These are phyloP conservation scores for Penicillium riverlandense DNA, from an alignment of 495 filamentous ascomycete genomes.

Conservation along the genomic window DNA sequence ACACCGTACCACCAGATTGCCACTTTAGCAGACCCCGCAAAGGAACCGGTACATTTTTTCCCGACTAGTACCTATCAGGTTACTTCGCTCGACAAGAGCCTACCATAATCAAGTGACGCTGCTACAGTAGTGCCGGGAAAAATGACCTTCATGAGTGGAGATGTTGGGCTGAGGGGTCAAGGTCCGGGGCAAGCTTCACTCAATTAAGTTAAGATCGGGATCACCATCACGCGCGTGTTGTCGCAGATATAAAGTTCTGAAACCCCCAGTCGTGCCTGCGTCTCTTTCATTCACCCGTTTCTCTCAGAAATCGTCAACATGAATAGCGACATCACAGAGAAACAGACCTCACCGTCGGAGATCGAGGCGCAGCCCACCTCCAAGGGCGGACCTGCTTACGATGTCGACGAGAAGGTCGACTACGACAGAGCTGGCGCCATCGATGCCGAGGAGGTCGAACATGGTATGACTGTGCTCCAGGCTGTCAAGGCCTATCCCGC, in stretches of 20 bases:
- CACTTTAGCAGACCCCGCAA: constrained; percentile 9
- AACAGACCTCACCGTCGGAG: constrained; percentile 26
- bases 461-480: constrained; percentile 41
- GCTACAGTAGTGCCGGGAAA: constrained; percentile 12
- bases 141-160: constrained; percentile 9
- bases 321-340: constrained; percentile 30
- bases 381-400: constrained; percentile 27
- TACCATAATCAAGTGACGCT: constrained; percentile 18
- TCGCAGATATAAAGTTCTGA: constrained; percentile 26
- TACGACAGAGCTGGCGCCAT: constrained; percentile 40
- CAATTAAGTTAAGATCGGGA: constrained; percentile 17
- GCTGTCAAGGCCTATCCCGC: constrained; percentile 40
- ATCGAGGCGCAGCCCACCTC: constrained; percentile 28
- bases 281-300: constrained; percentile 21
- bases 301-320: constrained; percentile 30
- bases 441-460: constrained; percentile 37
- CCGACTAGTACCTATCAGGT: constrained; percentile 9
- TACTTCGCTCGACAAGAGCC: constrained; percentile 11
- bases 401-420: constrained; percentile 37
- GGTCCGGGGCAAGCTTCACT: constrained; percentile 24
- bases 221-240: constrained; percentile 11
- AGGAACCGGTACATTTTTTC: constrained; percentile 13
- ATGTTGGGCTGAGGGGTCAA: constrained; percentile 14
- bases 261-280: constrained; percentile 18
- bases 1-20: not conserved